Evolutionary conservation across 2,329 filamentous ascomycete species (phyloP).

Genomic region (Hymenoscyphus occultus): DNA sequence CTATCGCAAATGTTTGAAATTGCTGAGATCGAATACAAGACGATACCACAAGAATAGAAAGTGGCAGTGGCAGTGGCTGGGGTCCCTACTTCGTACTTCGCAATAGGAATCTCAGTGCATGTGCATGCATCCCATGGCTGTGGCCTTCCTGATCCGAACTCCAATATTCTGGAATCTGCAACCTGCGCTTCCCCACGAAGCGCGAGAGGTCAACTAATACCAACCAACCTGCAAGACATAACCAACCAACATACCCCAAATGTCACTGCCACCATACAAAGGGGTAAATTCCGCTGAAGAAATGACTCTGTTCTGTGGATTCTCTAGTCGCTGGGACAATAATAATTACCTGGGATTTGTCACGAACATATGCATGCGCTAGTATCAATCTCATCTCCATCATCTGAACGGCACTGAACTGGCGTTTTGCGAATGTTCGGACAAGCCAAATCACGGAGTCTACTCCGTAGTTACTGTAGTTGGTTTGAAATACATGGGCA

Average conservation of each 20-base stretch:
- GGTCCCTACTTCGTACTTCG: too few relatives aligned
- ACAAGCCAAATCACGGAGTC: too few relatives aligned
- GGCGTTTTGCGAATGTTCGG: too few relatives aligned
- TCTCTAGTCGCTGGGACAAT: background rate
- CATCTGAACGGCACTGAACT: background rate
- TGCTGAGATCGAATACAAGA: too few relatives aligned
- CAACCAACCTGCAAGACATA: background rate
- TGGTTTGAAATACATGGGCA: too few relatives aligned
- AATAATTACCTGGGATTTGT: background rate
- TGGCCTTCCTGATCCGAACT: background rate
- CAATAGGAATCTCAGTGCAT: too few relatives aligned
- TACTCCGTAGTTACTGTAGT: too few relatives aligned
- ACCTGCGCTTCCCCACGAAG: slow-evolving; percentile 1
- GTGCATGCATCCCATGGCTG: background rate
- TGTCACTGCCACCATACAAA: background rate
- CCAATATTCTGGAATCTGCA: background rate
- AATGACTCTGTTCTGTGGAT: background rate
- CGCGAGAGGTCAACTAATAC: background rate
- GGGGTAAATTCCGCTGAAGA: background rate
- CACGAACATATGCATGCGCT: background rate
- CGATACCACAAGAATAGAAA: too few relatives aligned
- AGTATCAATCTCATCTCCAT: background rate
- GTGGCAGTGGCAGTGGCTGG: too few relatives aligned
- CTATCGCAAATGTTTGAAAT: too few relatives aligned
- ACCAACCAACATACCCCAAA: background rate